Base-by-base conservation (phyloP, 1,139 yeast species). In the Yamadazyma conglobata region DNA sequence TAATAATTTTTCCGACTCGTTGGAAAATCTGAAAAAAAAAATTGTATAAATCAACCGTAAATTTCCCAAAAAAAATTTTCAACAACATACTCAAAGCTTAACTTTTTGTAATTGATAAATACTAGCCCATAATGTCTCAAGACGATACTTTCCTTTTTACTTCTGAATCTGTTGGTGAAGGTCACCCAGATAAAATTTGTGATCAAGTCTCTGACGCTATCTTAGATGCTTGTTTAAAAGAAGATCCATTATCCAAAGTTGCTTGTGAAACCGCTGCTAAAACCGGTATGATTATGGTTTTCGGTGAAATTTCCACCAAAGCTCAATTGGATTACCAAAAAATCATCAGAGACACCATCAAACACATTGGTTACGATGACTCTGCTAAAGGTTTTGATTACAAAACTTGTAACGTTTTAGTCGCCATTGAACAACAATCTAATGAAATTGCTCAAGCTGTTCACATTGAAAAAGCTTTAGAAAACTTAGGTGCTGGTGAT, bases 401-500 rank as follows among this genome's bases (percentile, higher is more conserved):
- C 85, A 89, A 89, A 76, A 91, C 99, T 52, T 91, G 98, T 79
- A 91, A 91, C 69, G 97, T 91, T 39, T 76, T 93, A 49, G 98
- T 91, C 47, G 98, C 98, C 63, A 88, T 91, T 65, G 99, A 91
- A 75, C 97, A 91, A 72, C 98, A 91, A 72, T 88, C 97, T 35
- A 94, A 95, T 51, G 99, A 91, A 70, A 91, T 91, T 54, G 98
- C 98, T 44, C 97, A 91, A 73, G 98, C 98, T 76, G 79, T 91
- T 58, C 98, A 91, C 69, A 86, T 84, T 70, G 96, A 91, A 65
- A 78, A 88, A 71, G 93, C 96, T 39, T 75, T 91, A 49, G 99
- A 91, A 74, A 94, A 91, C 39, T 80, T 91, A 58, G 99, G 98
- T 65, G 98, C 99, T 47, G 99, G 99, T 81, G 99, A 91, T 73